Evolutionary conservation across 495 filamentous ascomycete genomes (phyloP), one percentile per base, ranked within the genome.

Genomic region (Hyaloscypha variabilis): DNA sequence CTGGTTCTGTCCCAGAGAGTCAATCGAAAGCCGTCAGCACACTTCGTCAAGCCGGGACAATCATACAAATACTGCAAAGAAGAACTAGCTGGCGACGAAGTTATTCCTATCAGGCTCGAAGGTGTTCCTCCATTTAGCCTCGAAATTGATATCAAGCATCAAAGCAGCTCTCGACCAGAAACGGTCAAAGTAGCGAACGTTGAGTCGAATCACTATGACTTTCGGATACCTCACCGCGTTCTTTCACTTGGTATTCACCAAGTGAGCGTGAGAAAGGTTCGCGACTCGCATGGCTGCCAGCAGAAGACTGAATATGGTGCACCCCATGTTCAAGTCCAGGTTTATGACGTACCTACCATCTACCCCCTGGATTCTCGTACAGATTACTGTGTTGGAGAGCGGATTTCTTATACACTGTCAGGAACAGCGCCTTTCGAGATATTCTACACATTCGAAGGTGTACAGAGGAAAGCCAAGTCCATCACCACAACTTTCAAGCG

Each of bases 301-400:
- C 84, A 88, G 58, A 88, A 86, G 46, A 86, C 83, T 31, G 88
- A 91, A 51, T 79, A 80, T 64, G 85, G 89, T 72, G 77, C 84
- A 14, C 83, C 89, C 1, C 87, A 89, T 23, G 92, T 98, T 29
- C 88, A 93, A 67, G 89, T 97, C 54, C 87, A 91, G 53, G 91
- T 99, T 8, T 94, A 91, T 61, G 93, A 98, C 68, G 91, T 95
- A 4, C 95, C 95, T 14, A 90, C 92, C 17, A 96, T 97, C 67
- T 89, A 92, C 58, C 79, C 85, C 25, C 82, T 96, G n/a, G 92
- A 97, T 70, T 87, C 88, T n/a, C 89, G 88, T 67, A 79, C 82
- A 6, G 91, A 98, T 77, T 97, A 96, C 80, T 99, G 95, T 78
- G 94, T 98, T 31, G 95, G 95, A 57, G 94, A 99, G 72, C 88